Conservation (phyloP, 2,329 filamentous ascomycete genomes). For the Zasmidium citrigriseum region DNA sequence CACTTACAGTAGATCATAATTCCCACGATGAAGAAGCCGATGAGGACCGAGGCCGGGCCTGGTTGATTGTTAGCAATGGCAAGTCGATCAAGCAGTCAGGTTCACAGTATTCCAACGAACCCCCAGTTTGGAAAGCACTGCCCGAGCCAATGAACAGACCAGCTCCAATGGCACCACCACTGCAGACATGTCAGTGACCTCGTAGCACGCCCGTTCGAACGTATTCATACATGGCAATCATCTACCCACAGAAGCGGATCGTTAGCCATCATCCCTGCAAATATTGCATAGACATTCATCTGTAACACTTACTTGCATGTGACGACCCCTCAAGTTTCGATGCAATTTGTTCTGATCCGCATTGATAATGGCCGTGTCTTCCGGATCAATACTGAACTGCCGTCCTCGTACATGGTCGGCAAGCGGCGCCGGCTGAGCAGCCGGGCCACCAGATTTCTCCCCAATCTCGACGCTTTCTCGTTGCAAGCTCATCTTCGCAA, state of each 20-base stretch:
- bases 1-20: slow-evolving; percentile 35
- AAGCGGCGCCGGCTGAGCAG: slow-evolving; percentile 3
- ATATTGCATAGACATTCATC: too few species aligned
- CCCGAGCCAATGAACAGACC: slow-evolving; percentile 57
- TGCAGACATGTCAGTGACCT: background rate
- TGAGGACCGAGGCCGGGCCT: slow-evolving; percentile 50
- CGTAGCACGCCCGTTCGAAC: too few species aligned
- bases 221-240: slow-evolving; percentile 38
- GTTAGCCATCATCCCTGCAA: too few species aligned
- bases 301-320: too few species aligned
- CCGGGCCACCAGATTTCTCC: slow-evolving; percentile 4
- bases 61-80: too few species aligned
- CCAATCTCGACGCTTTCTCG: slow-evolving; percentile 3
- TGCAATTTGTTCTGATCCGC: slow-evolving; percentile 17
- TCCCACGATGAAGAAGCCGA: slow-evolving; percentile 47
- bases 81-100: too few species aligned
- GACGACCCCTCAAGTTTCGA: slow-evolving; percentile 32
- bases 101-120: too few species aligned
- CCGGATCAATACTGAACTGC: slow-evolving; percentile 14
- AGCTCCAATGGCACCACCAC: slow-evolving; percentile 46
- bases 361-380: slow-evolving; percentile 10
- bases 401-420: slow-evolving; percentile 13
- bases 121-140: slow-evolving; percentile 48
- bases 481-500: background rate
- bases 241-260: too few species aligned